Conservation (phyloP, 148 eudicot genomes). For the Chenopodium album region DNA sequence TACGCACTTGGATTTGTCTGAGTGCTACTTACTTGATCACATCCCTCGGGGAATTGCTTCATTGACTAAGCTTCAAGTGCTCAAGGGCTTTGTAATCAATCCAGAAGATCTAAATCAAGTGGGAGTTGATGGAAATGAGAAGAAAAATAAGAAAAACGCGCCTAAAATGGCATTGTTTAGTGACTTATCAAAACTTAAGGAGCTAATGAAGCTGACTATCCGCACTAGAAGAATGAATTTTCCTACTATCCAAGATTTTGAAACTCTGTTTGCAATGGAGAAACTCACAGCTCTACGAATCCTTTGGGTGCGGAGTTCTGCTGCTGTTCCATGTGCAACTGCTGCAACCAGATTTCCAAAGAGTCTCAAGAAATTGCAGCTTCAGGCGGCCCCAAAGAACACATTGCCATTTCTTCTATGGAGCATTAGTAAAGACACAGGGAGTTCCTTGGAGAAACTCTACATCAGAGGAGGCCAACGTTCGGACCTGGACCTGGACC, state of each 20-base stretch:
- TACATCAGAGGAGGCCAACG: conserved; percentile 21
- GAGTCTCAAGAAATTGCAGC: conserved; percentile 15
- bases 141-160: neutral
- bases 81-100: conserved; percentile 18
- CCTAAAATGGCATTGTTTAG: neutral
- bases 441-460: neutral
- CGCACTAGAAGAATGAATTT: conserved; percentile 21
- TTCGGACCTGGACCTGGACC: neutral
- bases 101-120: neutral
- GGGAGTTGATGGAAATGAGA: neutral
- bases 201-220: conserved; percentile 17
- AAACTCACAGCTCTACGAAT: conserved; percentile 2
- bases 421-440: neutral
- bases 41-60: conserved; percentile 5
- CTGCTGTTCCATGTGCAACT: neutral
- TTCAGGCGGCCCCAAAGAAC: conserved; percentile 5
- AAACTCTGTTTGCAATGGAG: neutral
- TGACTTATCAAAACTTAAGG: neutral
- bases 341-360: neutral
- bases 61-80: neutral
- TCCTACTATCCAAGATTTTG: conserved; percentile 1
- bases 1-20: conserved; percentile 19
- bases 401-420: neutral
- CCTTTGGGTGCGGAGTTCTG: conserved; percentile 15
- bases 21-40: conserved; percentile 20